These are phyloP conservation scores for Candolleomyces aberdarensis DNA, from an alignment of 768 basidiomycete genomes.

Conservation along the genomic window DNA sequence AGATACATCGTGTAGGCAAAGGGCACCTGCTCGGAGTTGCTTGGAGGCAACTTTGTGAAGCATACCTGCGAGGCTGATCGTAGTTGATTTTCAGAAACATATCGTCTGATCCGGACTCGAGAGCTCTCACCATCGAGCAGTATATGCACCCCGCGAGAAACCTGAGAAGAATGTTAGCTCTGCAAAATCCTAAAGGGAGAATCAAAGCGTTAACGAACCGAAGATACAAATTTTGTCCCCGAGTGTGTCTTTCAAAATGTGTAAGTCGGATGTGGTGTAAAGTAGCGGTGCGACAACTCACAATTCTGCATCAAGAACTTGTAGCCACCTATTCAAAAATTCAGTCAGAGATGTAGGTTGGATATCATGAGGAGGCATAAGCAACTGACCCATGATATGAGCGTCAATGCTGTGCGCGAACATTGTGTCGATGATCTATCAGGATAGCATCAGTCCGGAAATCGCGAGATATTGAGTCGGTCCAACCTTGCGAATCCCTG, in stretches of 20 bases:
- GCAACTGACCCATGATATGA: conserved; percentile 41
- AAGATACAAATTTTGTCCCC: conserved; percentile 6
- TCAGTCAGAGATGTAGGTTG: not conserved
- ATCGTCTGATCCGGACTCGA: too few relatives aligned
- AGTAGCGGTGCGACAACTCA: conserved; percentile 17
- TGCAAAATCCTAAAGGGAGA: not conserved
- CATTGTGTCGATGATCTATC: conserved; percentile 44
- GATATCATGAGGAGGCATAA: not conserved
- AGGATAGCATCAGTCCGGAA: not conserved
- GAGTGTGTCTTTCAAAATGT: not conserved
- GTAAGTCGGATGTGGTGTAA: not conserved
- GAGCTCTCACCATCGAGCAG: conserved; percentile 36
- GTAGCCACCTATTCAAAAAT: conserved; percentile 33
- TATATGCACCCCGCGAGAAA: conserved; percentile 67
- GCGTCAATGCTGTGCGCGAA: conserved; percentile 46
- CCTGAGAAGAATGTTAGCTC: conserved; percentile 18
- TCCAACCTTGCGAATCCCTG: conserved; percentile 36
- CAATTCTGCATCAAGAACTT: conserved; percentile 61
- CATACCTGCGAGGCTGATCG: conserved; percentile 48
- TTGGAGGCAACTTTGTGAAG: conserved; percentile 47
- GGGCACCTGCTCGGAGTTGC: conserved; percentile 48
- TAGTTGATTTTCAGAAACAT: not conserved
- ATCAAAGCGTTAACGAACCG: not conserved
- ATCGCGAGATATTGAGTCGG: not conserved
- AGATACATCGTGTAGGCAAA: conserved; percentile 59